phyloP scores from a whole-genome alignment of 352 stramenopile genomes.

The Pythium dissotocum region DNA sequence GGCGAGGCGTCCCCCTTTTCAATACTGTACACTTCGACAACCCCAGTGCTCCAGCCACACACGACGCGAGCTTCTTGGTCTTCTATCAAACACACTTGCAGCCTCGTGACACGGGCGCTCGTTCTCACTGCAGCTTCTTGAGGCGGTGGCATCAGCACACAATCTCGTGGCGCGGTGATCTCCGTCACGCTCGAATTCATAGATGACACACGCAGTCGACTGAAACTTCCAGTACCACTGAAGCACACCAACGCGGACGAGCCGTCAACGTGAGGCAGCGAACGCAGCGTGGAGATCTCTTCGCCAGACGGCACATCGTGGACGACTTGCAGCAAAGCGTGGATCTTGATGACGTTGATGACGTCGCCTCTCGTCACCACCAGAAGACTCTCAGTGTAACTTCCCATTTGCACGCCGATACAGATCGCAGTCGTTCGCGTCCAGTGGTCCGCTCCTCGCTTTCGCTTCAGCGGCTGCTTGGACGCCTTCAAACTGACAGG shows the following conservation, averaged over 20 bases:
- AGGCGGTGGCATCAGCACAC: not conserved
- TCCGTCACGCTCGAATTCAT: constrained; percentile 7
- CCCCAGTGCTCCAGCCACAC: constrained; percentile 52
- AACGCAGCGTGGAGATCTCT: constrained; percentile 25
- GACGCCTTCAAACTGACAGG: not conserved
- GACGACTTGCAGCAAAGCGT: constrained; percentile 41
- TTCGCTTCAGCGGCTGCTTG: constrained; percentile 18
- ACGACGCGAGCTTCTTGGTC: constrained; percentile 32
- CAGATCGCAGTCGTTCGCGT: constrained; percentile 33
- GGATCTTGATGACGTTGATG: constrained; percentile 72
- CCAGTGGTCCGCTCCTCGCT: constrained; percentile 23
- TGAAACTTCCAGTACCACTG: constrained; percentile 10
- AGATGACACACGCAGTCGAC: constrained; percentile 8
- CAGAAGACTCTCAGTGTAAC: constrained; percentile 50
- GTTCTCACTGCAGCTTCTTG: not conserved
- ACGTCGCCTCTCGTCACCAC: constrained; percentile 51
- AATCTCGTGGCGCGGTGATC: constrained; percentile 22
- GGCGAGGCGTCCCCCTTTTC: constrained; percentile 4
- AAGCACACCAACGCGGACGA: constrained; percentile 25
- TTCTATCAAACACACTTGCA: constrained; percentile 2
- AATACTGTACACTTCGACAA: constrained; percentile 45
- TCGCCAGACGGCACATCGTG: constrained; percentile 23
- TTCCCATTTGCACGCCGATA: constrained; percentile 53
- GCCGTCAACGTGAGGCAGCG: constrained; percentile 27
- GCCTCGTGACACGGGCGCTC: constrained; percentile 3